phyloP scores from a whole-genome alignment of 495 filamentous ascomycete genomes.

The Podospora pseudoanserina region DNA sequence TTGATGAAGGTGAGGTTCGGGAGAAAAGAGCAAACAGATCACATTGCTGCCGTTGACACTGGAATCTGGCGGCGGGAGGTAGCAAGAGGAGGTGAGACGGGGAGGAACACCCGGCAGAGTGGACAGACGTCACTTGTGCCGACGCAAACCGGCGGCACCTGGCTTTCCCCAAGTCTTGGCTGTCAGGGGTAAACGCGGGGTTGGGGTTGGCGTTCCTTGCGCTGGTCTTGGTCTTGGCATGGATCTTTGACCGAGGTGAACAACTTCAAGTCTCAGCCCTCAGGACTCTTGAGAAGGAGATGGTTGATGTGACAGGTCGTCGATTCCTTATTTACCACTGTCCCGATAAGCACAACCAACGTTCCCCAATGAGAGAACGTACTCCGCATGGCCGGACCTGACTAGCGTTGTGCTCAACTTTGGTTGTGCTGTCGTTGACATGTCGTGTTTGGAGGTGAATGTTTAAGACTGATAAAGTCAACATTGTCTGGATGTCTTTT shows the following conservation, averaged over 20 bases:
- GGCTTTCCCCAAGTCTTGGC: conserved; percentile 8
- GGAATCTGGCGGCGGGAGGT: conserved; percentile 3
- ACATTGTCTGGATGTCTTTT: too few relatives aligned
- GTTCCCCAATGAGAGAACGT: too few relatives aligned
- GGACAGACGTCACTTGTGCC: conserved; percentile 36
- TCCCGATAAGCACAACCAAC: too few relatives aligned
- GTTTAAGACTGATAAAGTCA: too few relatives aligned
- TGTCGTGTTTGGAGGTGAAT: too few relatives aligned
- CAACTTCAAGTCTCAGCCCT: background rate
- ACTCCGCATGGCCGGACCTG: background rate
- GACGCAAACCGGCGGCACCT: conserved; percentile 29
- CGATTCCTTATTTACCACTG: background rate
- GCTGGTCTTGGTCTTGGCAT: background rate
- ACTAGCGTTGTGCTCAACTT: background rate
- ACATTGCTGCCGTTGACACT: background rate
- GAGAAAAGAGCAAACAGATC: background rate
- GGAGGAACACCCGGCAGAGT: conserved; percentile 5
- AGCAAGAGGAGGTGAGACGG: background rate
- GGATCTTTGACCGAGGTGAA: background rate
- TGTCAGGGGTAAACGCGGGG: conserved; percentile 16
- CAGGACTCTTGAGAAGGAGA: too few relatives aligned
- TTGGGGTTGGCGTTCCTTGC: background rate
- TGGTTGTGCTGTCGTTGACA: background rate
- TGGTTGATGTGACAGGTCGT: too few relatives aligned
- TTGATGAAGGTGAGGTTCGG: background rate